Evolutionary conservation across 1,139 yeast species (phyloP).

Genomic region (Geotrichum citri-aurantii): DNA sequence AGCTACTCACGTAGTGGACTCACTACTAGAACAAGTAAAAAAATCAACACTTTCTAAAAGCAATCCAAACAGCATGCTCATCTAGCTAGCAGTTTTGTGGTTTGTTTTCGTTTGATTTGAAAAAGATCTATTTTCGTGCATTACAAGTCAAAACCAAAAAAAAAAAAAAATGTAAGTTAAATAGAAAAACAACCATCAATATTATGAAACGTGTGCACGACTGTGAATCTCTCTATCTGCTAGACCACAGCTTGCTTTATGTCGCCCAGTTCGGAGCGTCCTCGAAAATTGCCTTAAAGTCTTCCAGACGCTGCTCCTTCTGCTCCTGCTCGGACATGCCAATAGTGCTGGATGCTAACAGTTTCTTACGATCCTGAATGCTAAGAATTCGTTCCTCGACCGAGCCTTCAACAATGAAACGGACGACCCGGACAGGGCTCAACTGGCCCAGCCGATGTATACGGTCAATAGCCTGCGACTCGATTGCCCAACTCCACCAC

Average conservation of each 20-base stretch:
- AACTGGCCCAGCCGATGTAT: slow-evolving; percentile 88
- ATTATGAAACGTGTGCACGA: no score
- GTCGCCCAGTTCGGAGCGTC: slow-evolving; percentile 14
- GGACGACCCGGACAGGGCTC: slow-evolving; percentile 61
- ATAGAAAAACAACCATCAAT: no score
- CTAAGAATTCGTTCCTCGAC: slow-evolving; percentile 88
- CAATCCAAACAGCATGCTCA: no score
- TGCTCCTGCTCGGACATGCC: slow-evolving; percentile 74
- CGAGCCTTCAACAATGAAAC: slow-evolving; percentile 77
- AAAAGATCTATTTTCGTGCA: no score
- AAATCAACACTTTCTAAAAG: no score
- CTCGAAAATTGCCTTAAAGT: slow-evolving; percentile 70
- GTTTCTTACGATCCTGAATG: slow-evolving; percentile 81
- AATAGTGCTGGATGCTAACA: slow-evolving; percentile 69
- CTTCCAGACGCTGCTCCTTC: slow-evolving; percentile 70
- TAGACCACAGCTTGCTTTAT: neutral
- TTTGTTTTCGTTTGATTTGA: no score
- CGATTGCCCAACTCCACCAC: slow-evolving; percentile 96
- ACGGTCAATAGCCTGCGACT: slow-evolving; percentile 92
- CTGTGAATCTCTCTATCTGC: no score
- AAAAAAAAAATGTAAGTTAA: no score
- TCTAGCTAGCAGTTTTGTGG: no score
- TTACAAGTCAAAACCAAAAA: no score
- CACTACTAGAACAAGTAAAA: no score
- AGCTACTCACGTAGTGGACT: no score